Evolutionary conservation across 805 yeast genomes (phyloP), one percentile per base, ranked within the genome.

Genomic region (Monosporozyma aquatica): DNA sequence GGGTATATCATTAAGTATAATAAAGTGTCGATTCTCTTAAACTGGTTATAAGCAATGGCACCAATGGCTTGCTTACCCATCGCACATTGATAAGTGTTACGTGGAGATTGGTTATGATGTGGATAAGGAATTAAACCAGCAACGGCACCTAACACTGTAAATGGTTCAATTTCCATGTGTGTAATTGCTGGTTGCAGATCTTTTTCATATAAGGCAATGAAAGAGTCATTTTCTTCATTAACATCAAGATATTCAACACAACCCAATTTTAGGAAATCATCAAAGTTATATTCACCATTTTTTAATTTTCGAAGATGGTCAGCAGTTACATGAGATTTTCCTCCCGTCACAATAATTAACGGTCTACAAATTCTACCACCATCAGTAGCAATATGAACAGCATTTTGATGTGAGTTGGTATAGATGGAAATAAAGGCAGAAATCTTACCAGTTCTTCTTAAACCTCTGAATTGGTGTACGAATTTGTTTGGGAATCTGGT

Each of bases 21-120:
- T 57, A 92, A 67, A 1, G 98, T 92, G 59, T 92, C 98, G 51
- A 92, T 90, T 64, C 98, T 80, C 59, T 87, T 76, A 68, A 92
- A 85, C 66, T 92, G 98, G 64, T 92, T 92, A 62, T 92, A 92
- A 9, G 95, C 96, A 65, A 92, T 92, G 2, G 97, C 97, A 53
- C 98, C 98, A 64, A 92, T 90, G n/a, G 98, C 98, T 69, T 92
- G 98, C 67, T 92, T 92, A 78, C 98, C 98, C 98, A 92, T 92
- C 54, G 98, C 98, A 64, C 96, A 89, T 71, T 92, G 98, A 67
- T 92, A 92, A 1, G 98, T 92, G 61, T 92, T 92, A 79, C 98
- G 90, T 47, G 98, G 98, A 43, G 97, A 89, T 71, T 92, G 98
- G 65, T 92, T 92, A 66, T 92, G 99, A 68, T 92, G 97, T 11